Evolutionary conservation across 1,284 basidiomycete species (phyloP).

Genomic region (Thecaphora thlaspeos): DNA sequence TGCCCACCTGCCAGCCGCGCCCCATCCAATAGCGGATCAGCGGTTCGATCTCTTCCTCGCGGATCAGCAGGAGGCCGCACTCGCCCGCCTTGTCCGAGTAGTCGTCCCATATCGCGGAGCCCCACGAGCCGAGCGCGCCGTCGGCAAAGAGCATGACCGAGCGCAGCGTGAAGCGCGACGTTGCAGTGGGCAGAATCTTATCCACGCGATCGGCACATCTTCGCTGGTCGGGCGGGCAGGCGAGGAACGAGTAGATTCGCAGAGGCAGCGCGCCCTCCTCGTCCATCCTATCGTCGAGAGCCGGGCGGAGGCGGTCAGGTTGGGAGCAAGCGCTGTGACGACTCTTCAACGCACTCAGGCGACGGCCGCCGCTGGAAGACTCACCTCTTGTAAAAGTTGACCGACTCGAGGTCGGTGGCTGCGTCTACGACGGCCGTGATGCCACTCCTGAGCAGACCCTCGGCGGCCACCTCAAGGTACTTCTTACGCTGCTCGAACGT

Average conservation of each 20-base stretch:
- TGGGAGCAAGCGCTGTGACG: too few relatives aligned
- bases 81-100: slow-evolving; percentile 66
- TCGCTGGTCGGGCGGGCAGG: slow-evolving; percentile 25
- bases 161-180: slow-evolving; percentile 17
- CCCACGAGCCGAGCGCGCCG: slow-evolving; percentile 84
- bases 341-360: too few relatives aligned
- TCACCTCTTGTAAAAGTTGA: slow-evolving; percentile 20
- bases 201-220: slow-evolving; percentile 18
- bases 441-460: slow-evolving; percentile 70
- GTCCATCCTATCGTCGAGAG: too few relatives aligned
- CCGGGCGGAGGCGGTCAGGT: too few relatives aligned
- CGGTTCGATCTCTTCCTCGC: slow-evolving; percentile 18
- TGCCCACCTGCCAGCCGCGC: slow-evolving; percentile 57
- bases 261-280: slow-evolving; percentile 20
- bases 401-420: slow-evolving; percentile 26
- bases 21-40: slow-evolving; percentile 35
- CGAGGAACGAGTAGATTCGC: slow-evolving; percentile 40
- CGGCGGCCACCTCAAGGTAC: slow-evolving; percentile 69
- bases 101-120: slow-evolving; percentile 79
- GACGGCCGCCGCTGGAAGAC: too few relatives aligned
- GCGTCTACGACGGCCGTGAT: slow-evolving; percentile 59
- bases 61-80: slow-evolving; percentile 32
- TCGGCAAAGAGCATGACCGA: slow-evolving; percentile 78
- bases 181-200: slow-evolving; percentile 2
- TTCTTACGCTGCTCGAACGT: slow-evolving; percentile 61